Percentiles rank a stretch among this genome's conserved stretches.
These are phyloP conservation scores for Backusella morwellensis DNA, from an alignment of 192 early-diverging fungal species.

Conservation along the genomic window DNA sequence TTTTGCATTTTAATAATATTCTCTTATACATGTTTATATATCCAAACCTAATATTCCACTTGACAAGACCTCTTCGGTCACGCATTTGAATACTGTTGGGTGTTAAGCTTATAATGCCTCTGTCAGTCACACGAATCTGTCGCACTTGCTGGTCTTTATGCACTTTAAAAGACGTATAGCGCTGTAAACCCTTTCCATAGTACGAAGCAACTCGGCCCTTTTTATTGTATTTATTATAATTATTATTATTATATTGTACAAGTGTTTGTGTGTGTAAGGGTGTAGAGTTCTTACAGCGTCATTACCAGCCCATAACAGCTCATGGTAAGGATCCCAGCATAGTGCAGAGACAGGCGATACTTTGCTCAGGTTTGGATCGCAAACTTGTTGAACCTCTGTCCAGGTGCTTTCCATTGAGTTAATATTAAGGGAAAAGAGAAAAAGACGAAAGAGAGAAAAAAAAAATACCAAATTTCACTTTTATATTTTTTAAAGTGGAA, in stretches of 20 bases:
- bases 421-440: neutral
- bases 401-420: constrained; percentile 28
- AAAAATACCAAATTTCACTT: neutral
- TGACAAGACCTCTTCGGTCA: constrained; percentile 49
- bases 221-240: neutral
- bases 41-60: constrained; percentile 52
- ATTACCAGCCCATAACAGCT: constrained; percentile 86
- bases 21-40: neutral
- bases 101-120: constrained; percentile 64
- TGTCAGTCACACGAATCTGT: constrained; percentile 59
- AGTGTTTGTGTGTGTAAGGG: neutral
- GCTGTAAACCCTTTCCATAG: constrained; percentile 53
- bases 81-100: constrained; percentile 62
- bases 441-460: neutral
- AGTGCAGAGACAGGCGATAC: constrained; percentile 43
- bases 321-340: constrained; percentile 69
- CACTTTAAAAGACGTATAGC: constrained; percentile 71
- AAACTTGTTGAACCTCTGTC: constrained; percentile 37
- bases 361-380: constrained; percentile 29
- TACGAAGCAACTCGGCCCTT: constrained; percentile 74
- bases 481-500: no score
- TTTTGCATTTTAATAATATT: neutral
- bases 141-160: constrained; percentile 61
- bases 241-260: neutral
- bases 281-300: constrained; percentile 59